phyloP scores from a whole-genome alignment of 768 basidiomycete genomes.

The Termitomyces sp. region DNA sequence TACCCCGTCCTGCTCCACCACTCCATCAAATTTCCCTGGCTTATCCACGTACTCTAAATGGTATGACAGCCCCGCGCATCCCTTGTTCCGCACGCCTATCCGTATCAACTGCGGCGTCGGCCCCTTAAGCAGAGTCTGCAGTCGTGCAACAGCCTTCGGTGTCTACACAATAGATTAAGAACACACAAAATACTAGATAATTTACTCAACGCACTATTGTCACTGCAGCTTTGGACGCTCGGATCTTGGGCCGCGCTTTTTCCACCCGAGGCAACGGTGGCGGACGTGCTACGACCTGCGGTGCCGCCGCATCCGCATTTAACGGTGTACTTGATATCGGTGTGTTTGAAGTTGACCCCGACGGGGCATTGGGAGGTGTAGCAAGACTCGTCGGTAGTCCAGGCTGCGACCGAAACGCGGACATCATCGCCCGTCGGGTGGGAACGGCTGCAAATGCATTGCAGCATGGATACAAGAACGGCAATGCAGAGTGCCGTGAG shows the following conservation, averaged over 20 bases:
- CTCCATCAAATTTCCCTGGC: conserved; percentile 90
- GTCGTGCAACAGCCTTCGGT: conserved; percentile 67
- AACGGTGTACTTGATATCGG: conserved; percentile 29
- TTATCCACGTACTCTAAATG: conserved; percentile 94
- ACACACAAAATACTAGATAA: background rate
- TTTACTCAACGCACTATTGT: conserved; percentile 52
- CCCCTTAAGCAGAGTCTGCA: conserved; percentile 69
- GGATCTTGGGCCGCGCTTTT: conserved; percentile 61
- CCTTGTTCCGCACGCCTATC: conserved; percentile 95
- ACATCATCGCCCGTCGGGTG: conserved; percentile 64
- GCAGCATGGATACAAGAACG: conserved; percentile 29
- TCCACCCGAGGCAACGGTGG: conserved; percentile 65
- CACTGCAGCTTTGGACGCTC: conserved; percentile 74
- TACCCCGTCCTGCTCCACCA: conserved; percentile 94
- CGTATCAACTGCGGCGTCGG: conserved; percentile 91
- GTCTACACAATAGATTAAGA: conserved; percentile 47
- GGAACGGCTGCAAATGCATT: conserved; percentile 28
- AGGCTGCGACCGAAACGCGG: conserved; percentile 46
- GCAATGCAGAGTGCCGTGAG: conserved; percentile 26
- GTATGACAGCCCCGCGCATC: conserved; percentile 86
- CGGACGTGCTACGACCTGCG: conserved; percentile 69
- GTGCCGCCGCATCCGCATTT: conserved; percentile 59
- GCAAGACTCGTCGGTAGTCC: background rate
- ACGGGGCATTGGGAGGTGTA: background rate
- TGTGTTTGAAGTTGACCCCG: conserved; percentile 2